Percentiles rank a stretch among this genome's conserved stretches.
These are phyloP conservation scores for Trichoderma atrobrunneum DNA, from an alignment of 2,329 filamentous ascomycete species.

Conservation along the genomic window DNA sequence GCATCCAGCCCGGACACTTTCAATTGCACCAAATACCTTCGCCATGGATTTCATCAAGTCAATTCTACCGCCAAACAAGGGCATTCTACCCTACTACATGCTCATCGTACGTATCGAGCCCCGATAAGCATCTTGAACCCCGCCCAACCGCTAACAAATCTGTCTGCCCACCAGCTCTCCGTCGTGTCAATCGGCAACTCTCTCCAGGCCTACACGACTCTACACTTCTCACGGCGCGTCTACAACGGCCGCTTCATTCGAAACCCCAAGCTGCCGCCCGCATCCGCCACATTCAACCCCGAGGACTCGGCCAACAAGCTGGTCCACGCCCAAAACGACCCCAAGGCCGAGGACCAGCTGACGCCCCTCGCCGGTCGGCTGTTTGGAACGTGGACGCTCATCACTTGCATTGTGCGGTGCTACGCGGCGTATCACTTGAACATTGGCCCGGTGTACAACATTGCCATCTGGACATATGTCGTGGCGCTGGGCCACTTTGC, in stretches of 20 bases:
- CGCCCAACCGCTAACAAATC: not conserved
- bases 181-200: constrained; percentile 80
- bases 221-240: constrained; percentile 79
- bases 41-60: constrained; percentile 46
- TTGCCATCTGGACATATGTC: constrained; percentile 78
- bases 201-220: constrained; percentile 76
- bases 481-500: constrained; percentile 76
- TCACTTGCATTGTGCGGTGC: constrained; percentile 71
- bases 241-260: constrained; percentile 67
- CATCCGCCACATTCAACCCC: constrained; percentile 43
- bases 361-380: constrained; percentile 74
- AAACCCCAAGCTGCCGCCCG: constrained; percentile 45
- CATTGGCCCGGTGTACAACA: constrained; percentile 69
- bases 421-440: constrained; percentile 83
- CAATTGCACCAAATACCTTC: not conserved
- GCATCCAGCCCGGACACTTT: not conserved
- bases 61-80: constrained; percentile 49
- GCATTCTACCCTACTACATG: constrained; percentile 59
- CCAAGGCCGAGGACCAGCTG: constrained; percentile 56
- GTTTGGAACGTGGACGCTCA: constrained; percentile 85
- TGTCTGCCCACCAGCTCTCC: constrained; percentile 60
- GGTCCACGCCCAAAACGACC: constrained; percentile 41
- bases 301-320: constrained; percentile 55
- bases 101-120: constrained; percentile 45
- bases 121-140: not conserved